Percentiles rank a stretch among this genome's conserved stretches.
These are phyloP conservation scores for Danielia oregonensis DNA, from an alignment of 805 yeast genomes.

Conservation along the genomic window DNA sequence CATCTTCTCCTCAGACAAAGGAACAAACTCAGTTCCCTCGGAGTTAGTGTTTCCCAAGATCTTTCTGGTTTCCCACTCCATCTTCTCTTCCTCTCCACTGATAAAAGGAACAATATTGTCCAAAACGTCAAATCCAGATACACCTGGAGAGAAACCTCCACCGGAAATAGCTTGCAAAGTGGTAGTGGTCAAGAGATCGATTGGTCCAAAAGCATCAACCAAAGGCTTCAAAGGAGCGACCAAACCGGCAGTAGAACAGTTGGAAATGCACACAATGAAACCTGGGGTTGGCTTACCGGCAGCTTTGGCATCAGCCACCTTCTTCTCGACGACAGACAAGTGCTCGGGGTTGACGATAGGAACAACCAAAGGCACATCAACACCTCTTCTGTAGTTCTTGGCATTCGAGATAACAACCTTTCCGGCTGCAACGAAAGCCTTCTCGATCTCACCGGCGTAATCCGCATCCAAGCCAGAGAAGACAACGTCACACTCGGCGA, in stretches of 20 bases:
- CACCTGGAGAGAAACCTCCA: conserved; percentile 98
- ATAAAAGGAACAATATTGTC: conserved; percentile 95
- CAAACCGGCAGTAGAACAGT: conserved; percentile 97
- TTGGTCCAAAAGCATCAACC: conserved; percentile 85
- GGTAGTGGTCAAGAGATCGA: conserved; percentile 80
- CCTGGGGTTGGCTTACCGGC: conserved; percentile 65
- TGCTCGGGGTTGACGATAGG: conserved; percentile 96
- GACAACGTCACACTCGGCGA: conserved; percentile 88
- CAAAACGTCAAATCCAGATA: conserved; percentile 87
- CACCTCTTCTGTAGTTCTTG: conserved; percentile 87
- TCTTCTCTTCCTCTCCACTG: conserved; percentile 96
- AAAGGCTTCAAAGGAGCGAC: conserved; percentile 97
- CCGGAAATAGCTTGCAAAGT: conserved; percentile 98
- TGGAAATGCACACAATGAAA: conserved; percentile 89
- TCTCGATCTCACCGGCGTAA: conserved; percentile 89
- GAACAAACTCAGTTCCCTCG: conserved; percentile 51
- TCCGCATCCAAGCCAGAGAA: conserved; percentile 94
- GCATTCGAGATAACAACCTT: conserved; percentile 89
- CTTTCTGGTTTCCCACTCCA: conserved; percentile 97
- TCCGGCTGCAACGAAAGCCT: conserved; percentile 77
- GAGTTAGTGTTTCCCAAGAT: conserved; percentile 68
- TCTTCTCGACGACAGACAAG: conserved; percentile 63
- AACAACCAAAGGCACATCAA: conserved; percentile 86
- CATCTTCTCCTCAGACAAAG: conserved; percentile 64
- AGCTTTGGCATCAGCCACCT: conserved; percentile 50